Evolutionary conservation across 208 protist genomes (phyloP), one percentile per base, ranked within the genome.

Genomic region (Chromosphaera perkinsii): DNA sequence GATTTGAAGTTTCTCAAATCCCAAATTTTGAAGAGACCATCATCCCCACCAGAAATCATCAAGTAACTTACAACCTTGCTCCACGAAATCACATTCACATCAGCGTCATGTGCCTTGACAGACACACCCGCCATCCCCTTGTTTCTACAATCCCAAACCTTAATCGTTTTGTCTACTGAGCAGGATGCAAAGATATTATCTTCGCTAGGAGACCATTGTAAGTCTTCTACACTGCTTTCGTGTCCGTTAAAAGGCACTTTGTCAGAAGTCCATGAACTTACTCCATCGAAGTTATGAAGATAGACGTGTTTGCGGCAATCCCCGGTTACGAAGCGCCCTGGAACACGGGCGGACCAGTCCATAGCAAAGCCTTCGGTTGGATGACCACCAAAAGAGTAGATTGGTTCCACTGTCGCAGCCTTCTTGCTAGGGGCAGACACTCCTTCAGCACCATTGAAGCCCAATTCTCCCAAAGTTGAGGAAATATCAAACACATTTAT

Each of bases 21-120:
- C 94, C 95, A 98, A 33, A 97, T 82, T 22, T 87, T 85, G 36
- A 97, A 91, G 7, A 82, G 83, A 48, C 95, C 95, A 71, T 93
- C 93, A 72, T 98, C 95, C 33, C 86, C 88, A 35, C 95, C 95
- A 1, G 91, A 95, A 27, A 88, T 91, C n/a, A 98, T 76, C 31
- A 97, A 80, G 72, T 97, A 93, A 24, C 73, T 68, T 24, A 85
- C 78, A 20, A 66, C 35, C 31, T 71, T 75, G 36, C 45, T 69
- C 63, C 65, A 70, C n/a, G 14, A 49, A 5, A 62, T 58, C 5
- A 70, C 51, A 62, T 98, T 98, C 61, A 97, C 95, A 77, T 98
- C 95, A 0, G 55, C 12, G 0, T 39, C 33, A 56, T 86, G 81
- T 17, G 80, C 79, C 2, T 81, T 42, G 0, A 80, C 66, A 3